These are phyloP conservation scores for Nicotiana attenuata DNA, from an alignment of 257 asterid genomes.

Conservation along the genomic window DNA sequence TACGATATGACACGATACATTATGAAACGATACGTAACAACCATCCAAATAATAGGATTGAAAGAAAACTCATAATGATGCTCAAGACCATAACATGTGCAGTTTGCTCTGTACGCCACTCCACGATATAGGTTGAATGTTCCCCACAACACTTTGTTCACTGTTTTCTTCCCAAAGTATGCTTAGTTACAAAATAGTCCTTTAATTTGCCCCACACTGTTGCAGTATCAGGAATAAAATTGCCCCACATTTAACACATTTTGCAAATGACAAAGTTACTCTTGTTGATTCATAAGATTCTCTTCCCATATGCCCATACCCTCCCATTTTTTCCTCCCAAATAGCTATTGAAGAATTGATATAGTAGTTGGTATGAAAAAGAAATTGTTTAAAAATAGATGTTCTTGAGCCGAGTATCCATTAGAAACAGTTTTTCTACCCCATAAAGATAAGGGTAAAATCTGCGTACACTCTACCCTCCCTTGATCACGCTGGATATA, in stretches of 20 bases:
- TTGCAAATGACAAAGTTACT: neutral
- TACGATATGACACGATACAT: too few species aligned
- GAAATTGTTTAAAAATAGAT: too few species aligned
- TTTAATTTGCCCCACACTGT: neutral
- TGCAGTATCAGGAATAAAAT: neutral
- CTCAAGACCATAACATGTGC: slow-evolving; percentile 14
- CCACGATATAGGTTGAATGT: neutral
- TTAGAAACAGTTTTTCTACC: too few species aligned
- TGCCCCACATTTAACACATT: neutral
- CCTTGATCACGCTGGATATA: too few species aligned
- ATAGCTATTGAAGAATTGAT: too few species aligned
- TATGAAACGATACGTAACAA: too few species aligned
- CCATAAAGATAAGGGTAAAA: fast-evolving
- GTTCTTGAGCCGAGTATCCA: too few species aligned
- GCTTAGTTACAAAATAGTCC: neutral
- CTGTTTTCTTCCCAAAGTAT: neutral
- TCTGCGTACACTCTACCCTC: too few species aligned
- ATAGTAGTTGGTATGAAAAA: too few species aligned
- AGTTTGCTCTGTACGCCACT: neutral
- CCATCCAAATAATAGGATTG: neutral
- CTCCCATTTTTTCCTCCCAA: too few species aligned
- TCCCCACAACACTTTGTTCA: neutral
- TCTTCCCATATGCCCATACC: too few species aligned
- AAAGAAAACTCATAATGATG: neutral
- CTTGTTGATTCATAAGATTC: too few species aligned